phyloP scores from a whole-genome alignment of 176 grass and related monocot species.

The Avena atlantica region DNA sequence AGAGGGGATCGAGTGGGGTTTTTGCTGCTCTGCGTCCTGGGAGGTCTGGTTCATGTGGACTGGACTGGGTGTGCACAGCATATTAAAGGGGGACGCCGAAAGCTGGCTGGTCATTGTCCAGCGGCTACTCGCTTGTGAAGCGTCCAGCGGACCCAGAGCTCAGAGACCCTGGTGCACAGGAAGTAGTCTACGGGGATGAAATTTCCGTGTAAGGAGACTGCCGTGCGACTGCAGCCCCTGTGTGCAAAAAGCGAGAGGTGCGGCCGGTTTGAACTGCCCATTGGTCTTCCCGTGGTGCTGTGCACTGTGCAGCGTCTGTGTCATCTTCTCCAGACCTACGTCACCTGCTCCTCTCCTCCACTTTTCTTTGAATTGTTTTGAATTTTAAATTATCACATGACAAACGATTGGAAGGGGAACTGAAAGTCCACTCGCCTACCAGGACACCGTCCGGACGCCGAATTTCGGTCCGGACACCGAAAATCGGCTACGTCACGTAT shows the following conservation, averaged over 20 bases:
- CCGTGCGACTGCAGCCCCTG: neutral
- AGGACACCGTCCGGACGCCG: too few species aligned
- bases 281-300: neutral
- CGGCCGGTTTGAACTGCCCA: neutral
- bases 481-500: too few species aligned
- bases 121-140: too few species aligned
- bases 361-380: too few species aligned
- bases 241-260: neutral
- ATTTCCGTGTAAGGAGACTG: neutral
- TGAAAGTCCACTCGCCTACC: too few species aligned
- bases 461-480: too few species aligned
- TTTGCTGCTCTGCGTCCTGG: neutral
- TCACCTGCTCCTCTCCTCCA: too few species aligned
- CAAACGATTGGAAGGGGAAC: too few species aligned
- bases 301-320: neutral
- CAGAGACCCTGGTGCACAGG: neutral
- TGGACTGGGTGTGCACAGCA: neutral
- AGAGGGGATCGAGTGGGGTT: neutral
- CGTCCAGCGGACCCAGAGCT: neutral
- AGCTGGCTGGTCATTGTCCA: neutral
- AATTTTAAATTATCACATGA: too few species aligned
- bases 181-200: neutral
- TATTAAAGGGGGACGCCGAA: neutral
- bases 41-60: neutral
- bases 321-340: too few species aligned